Evolutionary conservation across 1,139 yeast genomes (phyloP).

Genomic region (Saccharomyces hybrid): DNA sequence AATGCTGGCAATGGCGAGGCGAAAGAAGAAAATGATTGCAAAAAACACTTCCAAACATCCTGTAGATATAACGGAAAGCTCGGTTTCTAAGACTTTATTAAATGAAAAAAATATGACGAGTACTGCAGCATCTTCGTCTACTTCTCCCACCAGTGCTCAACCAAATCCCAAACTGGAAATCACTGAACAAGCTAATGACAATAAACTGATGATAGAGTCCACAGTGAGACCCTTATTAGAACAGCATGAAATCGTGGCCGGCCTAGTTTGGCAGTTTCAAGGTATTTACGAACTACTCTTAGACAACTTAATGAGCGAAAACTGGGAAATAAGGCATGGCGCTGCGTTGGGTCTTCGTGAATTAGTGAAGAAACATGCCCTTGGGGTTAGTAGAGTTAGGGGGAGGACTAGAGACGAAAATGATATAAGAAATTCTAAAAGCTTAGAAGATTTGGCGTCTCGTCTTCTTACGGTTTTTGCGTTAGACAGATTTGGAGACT

Average conservation of each 20-base stretch:
- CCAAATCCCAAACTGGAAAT: slow-evolving; percentile 36
- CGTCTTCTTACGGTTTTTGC: slow-evolving; percentile 83
- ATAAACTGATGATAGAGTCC: slow-evolving; percentile 77
- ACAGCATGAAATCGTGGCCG: slow-evolving; percentile 69
- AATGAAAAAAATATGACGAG: slow-evolving; percentile 4
- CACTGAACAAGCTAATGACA: slow-evolving; percentile 74
- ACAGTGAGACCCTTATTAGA: slow-evolving; percentile 65
- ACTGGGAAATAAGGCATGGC: slow-evolving; percentile 96
- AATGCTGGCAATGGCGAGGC: slow-evolving; percentile 85
- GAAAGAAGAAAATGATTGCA: slow-evolving; percentile 80
- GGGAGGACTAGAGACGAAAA: slow-evolving; percentile 59
- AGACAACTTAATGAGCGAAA: slow-evolving; percentile 73
- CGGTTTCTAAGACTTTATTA: slow-evolving; percentile 54
- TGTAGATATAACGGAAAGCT: slow-evolving; percentile 72
- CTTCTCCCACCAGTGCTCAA: background rate
- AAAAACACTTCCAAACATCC: slow-evolving; percentile 51
- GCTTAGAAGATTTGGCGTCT: slow-evolving; percentile 84
- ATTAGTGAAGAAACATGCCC: slow-evolving; percentile 74
- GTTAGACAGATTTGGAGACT: slow-evolving; percentile 92
- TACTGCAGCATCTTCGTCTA: slow-evolving; percentile 16
- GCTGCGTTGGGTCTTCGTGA: slow-evolving; percentile 91
- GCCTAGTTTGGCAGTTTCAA: slow-evolving; percentile 89
- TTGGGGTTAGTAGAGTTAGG: slow-evolving; percentile 75
- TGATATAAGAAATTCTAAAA: slow-evolving; percentile 52
- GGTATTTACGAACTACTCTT: slow-evolving; percentile 80